These are phyloP conservation scores for Atkinsonella hypoxylon DNA, from an alignment of 2,329 filamentous ascomycete species.

Conservation along the genomic window DNA sequence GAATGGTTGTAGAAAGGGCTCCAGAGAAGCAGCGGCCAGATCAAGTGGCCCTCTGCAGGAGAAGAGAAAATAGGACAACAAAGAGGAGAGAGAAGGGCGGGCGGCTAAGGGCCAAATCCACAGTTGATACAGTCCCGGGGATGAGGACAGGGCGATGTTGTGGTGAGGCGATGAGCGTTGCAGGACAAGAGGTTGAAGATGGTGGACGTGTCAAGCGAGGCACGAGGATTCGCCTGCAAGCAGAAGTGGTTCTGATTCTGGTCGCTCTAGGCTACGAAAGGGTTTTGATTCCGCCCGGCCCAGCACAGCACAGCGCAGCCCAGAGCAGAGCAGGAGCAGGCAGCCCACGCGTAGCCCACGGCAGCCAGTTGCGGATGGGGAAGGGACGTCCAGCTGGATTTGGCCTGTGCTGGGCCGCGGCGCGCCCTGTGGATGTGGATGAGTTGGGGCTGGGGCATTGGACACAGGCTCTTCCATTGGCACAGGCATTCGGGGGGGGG, in stretches of 20 bases:
- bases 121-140: slow-evolving; percentile 18
- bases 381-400: neutral
- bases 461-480: no score
- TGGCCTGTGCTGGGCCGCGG: no score
- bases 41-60: slow-evolving; percentile 20
- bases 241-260: slow-evolving; percentile 10
- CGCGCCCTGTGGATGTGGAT: no score
- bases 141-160: slow-evolving; percentile 18
- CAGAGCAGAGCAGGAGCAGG: neutral
- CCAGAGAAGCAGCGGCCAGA: slow-evolving; percentile 5
- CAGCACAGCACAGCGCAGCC: neutral
- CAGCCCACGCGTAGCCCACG: neutral
- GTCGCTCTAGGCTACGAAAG: slow-evolving; percentile 21
- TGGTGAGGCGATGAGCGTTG: slow-evolving; percentile 12
- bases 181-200: slow-evolving; percentile 2
- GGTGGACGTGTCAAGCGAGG: slow-evolving; percentile 17
- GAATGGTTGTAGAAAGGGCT: slow-evolving; percentile 18
- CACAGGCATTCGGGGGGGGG: no score
- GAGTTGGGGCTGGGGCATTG: no score
- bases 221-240: slow-evolving; percentile 23
- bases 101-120: slow-evolving; percentile 17
- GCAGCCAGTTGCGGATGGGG: neutral
- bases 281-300: slow-evolving; percentile 20
- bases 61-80: slow-evolving; percentile 17
- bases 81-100: slow-evolving; percentile 11